Base-by-base conservation (phyloP, 176 grass and related monocot species). In the Carex scoparia region DNA sequence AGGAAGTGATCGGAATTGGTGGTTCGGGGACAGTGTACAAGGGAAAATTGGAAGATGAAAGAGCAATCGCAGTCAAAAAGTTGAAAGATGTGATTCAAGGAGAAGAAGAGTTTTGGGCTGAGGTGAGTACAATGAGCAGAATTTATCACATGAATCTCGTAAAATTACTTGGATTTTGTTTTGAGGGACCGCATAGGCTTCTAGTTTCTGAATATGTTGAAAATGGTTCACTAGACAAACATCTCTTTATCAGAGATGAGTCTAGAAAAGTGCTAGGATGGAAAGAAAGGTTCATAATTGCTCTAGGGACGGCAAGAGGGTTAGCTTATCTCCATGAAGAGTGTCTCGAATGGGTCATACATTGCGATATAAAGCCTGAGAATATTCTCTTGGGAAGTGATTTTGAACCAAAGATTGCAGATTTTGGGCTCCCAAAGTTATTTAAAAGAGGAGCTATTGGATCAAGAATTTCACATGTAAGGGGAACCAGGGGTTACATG, bases 91-190 rank as follows among this genome's bases (percentile, higher is more conserved):
- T 51, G 9, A 71, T 70, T 49, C 53, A 82, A 48, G 85, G 79
- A 46, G 85, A 72, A 23, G 78, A 71, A 79, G 85, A 87, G 55
- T 82, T 87, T 19, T 69, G 65, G 32, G 65, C 79, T 63, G 85
- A 86, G 54, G 46, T 86, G 31, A 87, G 79, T 48, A 56, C 57
- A 4, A 82, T 82, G 32, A 48, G 79, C 1, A 87, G 64, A 82
- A 87, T 87, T 16, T 81, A 87, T 31, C 85, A 87, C 31, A 87
- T 69, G 85, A 87, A 87, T 72, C 53, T 87, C 14, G 79, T 87
- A 3, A 87, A 59, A 82, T 18, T 82, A 48, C 69, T 71, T 15
- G 85, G 85, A 23, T 87, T 87, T 81, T 87, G 85, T 81, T 81
- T 64, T 1, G 79, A 82, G 44, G 35, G 66, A 14, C 33, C 65